Conservation (phyloP, 257 asterid genomes). For the Salvia hispanica region DNA sequence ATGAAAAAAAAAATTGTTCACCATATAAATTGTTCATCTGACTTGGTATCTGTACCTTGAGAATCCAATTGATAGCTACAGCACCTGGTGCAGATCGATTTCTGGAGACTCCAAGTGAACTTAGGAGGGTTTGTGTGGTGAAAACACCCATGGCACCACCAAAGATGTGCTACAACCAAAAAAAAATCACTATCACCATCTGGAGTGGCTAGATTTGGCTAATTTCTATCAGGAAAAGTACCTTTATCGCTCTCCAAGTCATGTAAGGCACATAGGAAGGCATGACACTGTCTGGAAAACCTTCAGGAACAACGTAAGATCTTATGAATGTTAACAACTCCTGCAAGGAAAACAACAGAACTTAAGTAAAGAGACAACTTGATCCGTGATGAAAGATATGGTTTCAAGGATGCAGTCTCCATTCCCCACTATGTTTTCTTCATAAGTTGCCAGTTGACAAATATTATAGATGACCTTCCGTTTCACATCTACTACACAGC, state of each 20-base stretch:
- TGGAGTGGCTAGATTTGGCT: conserved; percentile 16
- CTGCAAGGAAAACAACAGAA: conserved; percentile 42
- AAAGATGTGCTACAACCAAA: conserved; percentile 72
- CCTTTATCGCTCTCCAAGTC: conserved; percentile 99
- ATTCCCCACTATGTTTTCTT: not conserved
- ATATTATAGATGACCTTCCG: not conserved
- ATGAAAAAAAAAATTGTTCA: not conserved
- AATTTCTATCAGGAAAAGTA: conserved; percentile 28
- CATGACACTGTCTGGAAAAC: conserved; percentile 86
- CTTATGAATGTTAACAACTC: conserved; percentile 72
- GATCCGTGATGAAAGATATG: conserved; percentile 1
- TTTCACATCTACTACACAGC: not conserved
- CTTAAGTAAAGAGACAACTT: conserved; percentile 8
- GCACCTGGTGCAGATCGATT: conserved; percentile 73
- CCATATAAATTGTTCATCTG: conserved; percentile 20
- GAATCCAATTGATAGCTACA: conserved; percentile 97
- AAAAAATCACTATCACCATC: conserved; percentile 29
- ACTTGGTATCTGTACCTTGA: conserved; percentile 62
- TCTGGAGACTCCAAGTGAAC: conserved; percentile 81
- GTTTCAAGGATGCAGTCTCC: conserved; percentile 4
- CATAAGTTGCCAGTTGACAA: not conserved
- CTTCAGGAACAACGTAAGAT: conserved; percentile 96
- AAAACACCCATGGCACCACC: conserved; percentile 99
- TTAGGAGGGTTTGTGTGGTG: conserved; percentile 90
- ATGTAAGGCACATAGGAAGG: conserved; percentile 98